Percentiles rank a stretch among this genome's conserved stretches.
Conservation (phyloP, 805 yeast genomes). For the Pichia paraexigua region DNA sequence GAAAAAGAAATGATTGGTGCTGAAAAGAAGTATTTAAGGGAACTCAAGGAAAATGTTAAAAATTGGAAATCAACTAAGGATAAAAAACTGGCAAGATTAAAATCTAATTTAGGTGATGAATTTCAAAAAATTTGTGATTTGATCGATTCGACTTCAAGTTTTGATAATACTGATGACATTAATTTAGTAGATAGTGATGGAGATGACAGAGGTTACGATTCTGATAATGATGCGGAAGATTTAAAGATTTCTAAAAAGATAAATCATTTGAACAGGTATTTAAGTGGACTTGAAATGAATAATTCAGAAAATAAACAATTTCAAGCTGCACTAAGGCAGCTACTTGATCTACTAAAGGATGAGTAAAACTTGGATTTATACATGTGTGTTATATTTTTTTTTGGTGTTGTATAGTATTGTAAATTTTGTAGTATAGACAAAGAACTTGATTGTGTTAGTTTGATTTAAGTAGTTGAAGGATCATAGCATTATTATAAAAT, state of each 20-base stretch:
- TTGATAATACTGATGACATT: not conserved
- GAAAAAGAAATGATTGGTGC: slow-evolving; percentile 15
- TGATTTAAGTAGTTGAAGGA: too few relatives aligned
- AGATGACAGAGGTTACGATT: not conserved
- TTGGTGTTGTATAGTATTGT: not conserved
- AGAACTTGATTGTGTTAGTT: not conserved
- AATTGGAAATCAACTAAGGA: slow-evolving; percentile 12
- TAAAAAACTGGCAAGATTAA: slow-evolving; percentile 10
- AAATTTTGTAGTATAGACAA: not conserved
- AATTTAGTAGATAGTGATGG: slow-evolving; percentile 1
- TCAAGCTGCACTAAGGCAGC: not conserved
- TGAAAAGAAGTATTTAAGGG: slow-evolving; percentile 16
- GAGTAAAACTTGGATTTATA: not conserved
- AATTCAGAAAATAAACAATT: not conserved
- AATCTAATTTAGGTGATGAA: slow-evolving; percentile 3
- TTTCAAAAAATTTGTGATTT: not conserved
- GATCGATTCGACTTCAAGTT: not conserved
- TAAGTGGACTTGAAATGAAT: not conserved
- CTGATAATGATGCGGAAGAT: slow-evolving; percentile 8
- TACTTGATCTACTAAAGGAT: not conserved
- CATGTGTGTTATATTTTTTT: not conserved
- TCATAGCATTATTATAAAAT: too few relatives aligned
- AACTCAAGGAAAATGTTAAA: slow-evolving; percentile 13
- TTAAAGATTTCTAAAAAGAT: not conserved
- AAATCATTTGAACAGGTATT: not conserved